Base-by-base conservation (phyloP, 192 early-diverging fungal genomes). In the Linnemannia exigua region DNA sequence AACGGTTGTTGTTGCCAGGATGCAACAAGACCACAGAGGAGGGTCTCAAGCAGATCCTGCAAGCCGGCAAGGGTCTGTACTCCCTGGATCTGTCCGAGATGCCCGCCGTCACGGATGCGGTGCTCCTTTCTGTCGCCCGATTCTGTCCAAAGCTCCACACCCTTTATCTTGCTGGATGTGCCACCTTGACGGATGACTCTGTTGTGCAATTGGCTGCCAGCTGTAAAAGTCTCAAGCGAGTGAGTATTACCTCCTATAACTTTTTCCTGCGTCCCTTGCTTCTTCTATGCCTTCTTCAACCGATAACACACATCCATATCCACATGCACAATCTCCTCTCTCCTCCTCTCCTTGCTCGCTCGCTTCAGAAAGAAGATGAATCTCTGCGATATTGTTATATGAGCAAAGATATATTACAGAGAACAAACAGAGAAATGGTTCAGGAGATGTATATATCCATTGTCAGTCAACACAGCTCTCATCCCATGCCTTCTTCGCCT, bases 51-150 rank as follows among this genome's bases (percentile, higher is more conserved):
- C 79, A 69, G 31, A 85, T 93, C 31, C 48, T 93, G 46, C 77
- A 83, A 12, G 79, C 70, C 47, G 81, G 87, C 37, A 74, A 77
- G 14, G 79, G 77, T 16, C 58, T 93, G 35, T 81, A 91, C 16
- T 89, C 92, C 12, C 66, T 93, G 15, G 92, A 93, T 75, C 81
- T 93, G 35, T 90, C 87, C 44, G 92, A 91, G 33, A 78, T 91
- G 17, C 77, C 79, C 19, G 82, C 87, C 37, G 77, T 92, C 22
- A 90, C 88, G 0, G 88, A 93, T 69, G 58, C 73, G 0, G 79
- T 90, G 7, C 48, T 92, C 12, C 70, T 88, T 28, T 79, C 84
- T 38, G 87, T 93, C 4, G 91, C 91, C 2, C 72, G 74, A 38
- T 41, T 67, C 63, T 93, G 92, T 67, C 79, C 91, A 33, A 88